phyloP scores from a whole-genome alignment of 2,329 filamentous ascomycete species.

The Diatrype stigma region DNA sequence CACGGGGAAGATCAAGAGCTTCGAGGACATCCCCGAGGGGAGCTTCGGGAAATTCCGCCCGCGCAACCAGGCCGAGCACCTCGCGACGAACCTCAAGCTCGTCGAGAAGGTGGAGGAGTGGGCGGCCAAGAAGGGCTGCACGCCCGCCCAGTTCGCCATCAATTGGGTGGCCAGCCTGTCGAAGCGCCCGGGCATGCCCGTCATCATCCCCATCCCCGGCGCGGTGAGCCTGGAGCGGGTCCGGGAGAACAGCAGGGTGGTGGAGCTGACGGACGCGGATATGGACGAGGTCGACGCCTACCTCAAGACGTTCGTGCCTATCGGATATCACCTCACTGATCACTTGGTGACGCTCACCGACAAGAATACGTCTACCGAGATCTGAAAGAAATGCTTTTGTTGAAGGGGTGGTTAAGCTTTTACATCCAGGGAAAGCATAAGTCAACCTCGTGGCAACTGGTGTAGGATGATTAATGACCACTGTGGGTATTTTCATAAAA shows the following conservation, averaged over 20 bases:
- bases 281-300: slow-evolving; percentile 33
- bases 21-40: slow-evolving; percentile 7
- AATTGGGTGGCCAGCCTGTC: slow-evolving; percentile 15
- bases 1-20: slow-evolving; percentile 9
- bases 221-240: slow-evolving; percentile 39
- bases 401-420: too few species aligned
- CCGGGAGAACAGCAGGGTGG: slow-evolving; percentile 39
- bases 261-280: slow-evolving; percentile 32
- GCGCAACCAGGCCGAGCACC: slow-evolving; percentile 6
- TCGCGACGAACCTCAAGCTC: slow-evolving; percentile 10
- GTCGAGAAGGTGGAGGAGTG: slow-evolving; percentile 13
- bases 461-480: too few species aligned
- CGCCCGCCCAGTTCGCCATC: slow-evolving; percentile 17
- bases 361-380: slow-evolving; percentile 1
- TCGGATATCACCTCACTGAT: slow-evolving; percentile 16
- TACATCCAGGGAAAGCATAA: too few species aligned
- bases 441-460: too few species aligned
- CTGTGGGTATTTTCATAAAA: too few species aligned
- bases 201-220: slow-evolving; percentile 49
- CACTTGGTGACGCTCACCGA: background rate
- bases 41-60: background rate
- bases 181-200: slow-evolving; percentile 33
- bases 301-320: slow-evolving; percentile 26
- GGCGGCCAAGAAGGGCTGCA: slow-evolving; percentile 15
- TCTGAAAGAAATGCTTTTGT: slow-evolving; percentile 1